Evolutionary conservation across 2,329 filamentous ascomycete genomes (phyloP), one percentile per base, ranked within the genome.

Genomic region (Pezicula carpinea): DNA sequence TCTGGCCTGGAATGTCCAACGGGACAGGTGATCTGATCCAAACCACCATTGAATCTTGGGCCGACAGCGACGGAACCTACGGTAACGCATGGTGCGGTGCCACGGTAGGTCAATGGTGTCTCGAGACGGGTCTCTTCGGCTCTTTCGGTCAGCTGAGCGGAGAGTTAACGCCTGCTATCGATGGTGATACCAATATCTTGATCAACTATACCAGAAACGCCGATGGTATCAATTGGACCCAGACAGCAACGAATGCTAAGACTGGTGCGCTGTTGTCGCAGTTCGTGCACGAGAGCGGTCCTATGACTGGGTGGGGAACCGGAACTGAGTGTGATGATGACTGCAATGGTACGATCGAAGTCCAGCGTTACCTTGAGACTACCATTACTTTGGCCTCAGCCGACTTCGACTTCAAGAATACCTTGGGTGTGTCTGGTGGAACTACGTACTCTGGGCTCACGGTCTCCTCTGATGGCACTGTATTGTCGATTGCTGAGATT

Each of bases 1-100:
- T 72, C 31, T 72, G 67, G 67, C 70, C 68, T 6, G 69, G 69
- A 5, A 71, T 72, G 66, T 68, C 65, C 44, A 72, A 71, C 51
- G 68, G 69, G 33, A 72, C 69, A 3, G 68, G 69, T 1, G 64
- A 72, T 42, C 57, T 72, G 14, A 55, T 72, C 39, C 68, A 71
- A 49, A 67, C 67, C 0, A 71, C 67, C 0, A 57, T 71, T 5
- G 67, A 72, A 51, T 64, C 61, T 17, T 71, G 67, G 69, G 50
- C 63, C 6, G 59, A 60, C 33, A 19, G 18, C 18, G 33, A 15
- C 8, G 18, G 18, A 15, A 19, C 33, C n/a, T 15, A 19, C 33
- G 33, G 33, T 14, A 71, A 71, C 51, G 53, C 53, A 13, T 72
- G 67, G 68, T 71, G 69, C 49, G 68, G 68, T 33, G 69, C 66